phyloP scores from a whole-genome alignment of 768 basidiomycete species.

The Crassisporium funariophilum region DNA sequence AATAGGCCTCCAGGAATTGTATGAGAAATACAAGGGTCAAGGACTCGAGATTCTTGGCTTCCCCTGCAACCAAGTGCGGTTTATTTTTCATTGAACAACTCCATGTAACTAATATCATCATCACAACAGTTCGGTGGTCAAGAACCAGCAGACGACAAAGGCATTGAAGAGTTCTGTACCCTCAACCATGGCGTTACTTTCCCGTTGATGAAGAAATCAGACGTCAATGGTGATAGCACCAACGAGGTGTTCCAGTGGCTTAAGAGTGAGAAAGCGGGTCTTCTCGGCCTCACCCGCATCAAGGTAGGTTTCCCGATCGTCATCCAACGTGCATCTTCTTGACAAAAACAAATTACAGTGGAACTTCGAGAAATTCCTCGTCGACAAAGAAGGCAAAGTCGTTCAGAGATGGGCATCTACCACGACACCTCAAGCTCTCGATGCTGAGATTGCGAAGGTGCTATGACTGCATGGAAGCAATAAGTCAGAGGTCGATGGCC shows the following conservation, averaged over 20 bases:
- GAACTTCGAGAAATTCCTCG: slow-evolving; percentile 91
- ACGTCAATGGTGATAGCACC: slow-evolving; percentile 86
- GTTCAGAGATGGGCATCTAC: slow-evolving; percentile 78
- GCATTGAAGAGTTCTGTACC: slow-evolving; percentile 73
- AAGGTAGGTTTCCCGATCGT: slow-evolving; percentile 50
- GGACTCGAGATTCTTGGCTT: slow-evolving; percentile 85
- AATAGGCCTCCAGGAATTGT: slow-evolving; percentile 73
- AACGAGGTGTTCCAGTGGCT: slow-evolving; percentile 87
- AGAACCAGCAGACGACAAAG: slow-evolving; percentile 81
- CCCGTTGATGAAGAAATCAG: slow-evolving; percentile 90
- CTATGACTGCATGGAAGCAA: slow-evolving; percentile 34
- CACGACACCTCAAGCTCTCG: slow-evolving; percentile 68
- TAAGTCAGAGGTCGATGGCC: slow-evolving; percentile 1
- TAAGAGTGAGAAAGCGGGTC: slow-evolving; percentile 75
- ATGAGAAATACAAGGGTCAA: slow-evolving; percentile 79
- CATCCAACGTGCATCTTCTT: not conserved
- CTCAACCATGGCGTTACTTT: slow-evolving; percentile 89
- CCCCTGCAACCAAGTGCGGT: slow-evolving; percentile 81
- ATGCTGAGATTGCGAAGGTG: slow-evolving; percentile 63
- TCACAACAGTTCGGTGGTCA: slow-evolving; percentile 73
- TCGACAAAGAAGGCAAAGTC: slow-evolving; percentile 77
- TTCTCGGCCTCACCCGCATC: slow-evolving; percentile 71
- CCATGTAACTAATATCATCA: not conserved
- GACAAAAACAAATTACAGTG: slow-evolving; percentile 46
- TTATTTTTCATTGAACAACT: not conserved